A percentile compares a stretch with the other conserved stretches of the same genome.
These are phyloP conservation scores for Neurospora pannonica DNA, from an alignment of 495 filamentous ascomycete species.

Conservation along the genomic window DNA sequence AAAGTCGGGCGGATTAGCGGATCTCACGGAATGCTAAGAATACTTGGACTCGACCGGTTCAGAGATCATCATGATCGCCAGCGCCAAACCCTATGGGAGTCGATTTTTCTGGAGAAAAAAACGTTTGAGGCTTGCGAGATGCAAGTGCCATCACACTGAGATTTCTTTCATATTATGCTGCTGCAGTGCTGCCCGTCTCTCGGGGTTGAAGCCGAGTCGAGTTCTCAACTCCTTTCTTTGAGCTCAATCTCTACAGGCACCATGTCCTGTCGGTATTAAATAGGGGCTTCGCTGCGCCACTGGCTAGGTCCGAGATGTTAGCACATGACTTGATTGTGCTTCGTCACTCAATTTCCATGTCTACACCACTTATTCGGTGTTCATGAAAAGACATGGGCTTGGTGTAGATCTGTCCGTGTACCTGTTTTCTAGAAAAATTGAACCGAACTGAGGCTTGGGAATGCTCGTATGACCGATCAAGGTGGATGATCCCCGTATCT, in stretches of 20 bases:
- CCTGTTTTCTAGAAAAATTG: not conserved
- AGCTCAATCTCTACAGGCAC: not conserved
- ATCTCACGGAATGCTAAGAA: not conserved
- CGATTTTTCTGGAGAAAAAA: not conserved
- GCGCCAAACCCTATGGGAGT: not conserved
- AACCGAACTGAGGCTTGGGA: not conserved
- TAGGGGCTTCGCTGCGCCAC: not conserved
- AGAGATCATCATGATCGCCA: not conserved
- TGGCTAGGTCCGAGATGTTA: not conserved
- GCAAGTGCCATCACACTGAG: not conserved
- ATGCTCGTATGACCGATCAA: not conserved
- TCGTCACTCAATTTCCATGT: not conserved
- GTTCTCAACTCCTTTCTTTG: not conserved
- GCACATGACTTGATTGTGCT: not conserved
- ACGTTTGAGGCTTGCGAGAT: not conserved
- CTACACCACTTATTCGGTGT: not conserved
- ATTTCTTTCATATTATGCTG: not conserved
- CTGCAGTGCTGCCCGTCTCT: not conserved
- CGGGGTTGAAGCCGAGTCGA: not conserved
- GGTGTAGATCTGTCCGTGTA: not conserved
- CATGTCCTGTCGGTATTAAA: not conserved
- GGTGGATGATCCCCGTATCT: not conserved
- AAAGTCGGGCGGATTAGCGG: not conserved
- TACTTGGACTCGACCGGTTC: not conserved
- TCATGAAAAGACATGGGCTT: not conserved